Conservation (phyloP, 495 filamentous ascomycete species). For the Aspergillus hancockii region DNA sequence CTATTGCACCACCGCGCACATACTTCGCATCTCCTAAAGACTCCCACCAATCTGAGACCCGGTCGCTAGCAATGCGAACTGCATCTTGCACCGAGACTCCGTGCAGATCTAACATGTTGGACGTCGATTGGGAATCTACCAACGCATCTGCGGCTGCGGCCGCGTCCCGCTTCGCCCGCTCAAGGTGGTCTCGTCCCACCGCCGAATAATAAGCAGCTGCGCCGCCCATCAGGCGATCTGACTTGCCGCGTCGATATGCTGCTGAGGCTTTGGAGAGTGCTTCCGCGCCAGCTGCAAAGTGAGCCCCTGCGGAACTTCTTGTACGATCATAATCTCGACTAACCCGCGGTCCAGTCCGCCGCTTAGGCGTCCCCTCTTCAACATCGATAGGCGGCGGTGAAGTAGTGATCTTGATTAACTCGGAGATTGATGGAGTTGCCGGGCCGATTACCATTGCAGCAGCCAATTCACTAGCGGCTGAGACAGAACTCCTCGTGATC, state of each 20-base stretch:
- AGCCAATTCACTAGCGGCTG: slow-evolving; percentile 60
- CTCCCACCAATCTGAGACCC: slow-evolving; percentile 79
- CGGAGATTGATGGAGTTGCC: slow-evolving; percentile 34
- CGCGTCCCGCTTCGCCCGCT: slow-evolving; percentile 42
- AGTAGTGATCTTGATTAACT: slow-evolving; percentile 41
- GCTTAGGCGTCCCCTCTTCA: slow-evolving; percentile 26
- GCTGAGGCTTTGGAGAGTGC: slow-evolving; percentile 62
- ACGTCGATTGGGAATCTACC: slow-evolving; percentile 61
- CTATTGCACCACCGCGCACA: slow-evolving; percentile 44
- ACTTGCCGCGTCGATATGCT: slow-evolving; percentile 63
- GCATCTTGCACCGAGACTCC: slow-evolving; percentile 80
- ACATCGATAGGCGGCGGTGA: slow-evolving; percentile 33
- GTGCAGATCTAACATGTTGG: slow-evolving; percentile 72
- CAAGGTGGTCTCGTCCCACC: slow-evolving; percentile 54
- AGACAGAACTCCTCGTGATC: slow-evolving; percentile 56
- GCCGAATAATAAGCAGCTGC: slow-evolving; percentile 67
- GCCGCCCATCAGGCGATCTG: slow-evolving; percentile 64
- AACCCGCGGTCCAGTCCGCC: slow-evolving; percentile 9
- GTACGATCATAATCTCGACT: slow-evolving; percentile 29
- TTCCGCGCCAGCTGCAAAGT: slow-evolving; percentile 41
- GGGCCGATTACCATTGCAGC: slow-evolving; percentile 42
- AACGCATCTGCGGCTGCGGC: slow-evolving; percentile 58
- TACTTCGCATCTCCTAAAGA: slow-evolving; percentile 59
- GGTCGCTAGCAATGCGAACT: slow-evolving; percentile 67
- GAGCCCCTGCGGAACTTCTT: slow-evolving; percentile 32